A percentile compares a stretch with the other conserved stretches of the same genome.
phyloP scores from a whole-genome alignment of 768 basidiomycete species.

The Clathrus columnatus region DNA sequence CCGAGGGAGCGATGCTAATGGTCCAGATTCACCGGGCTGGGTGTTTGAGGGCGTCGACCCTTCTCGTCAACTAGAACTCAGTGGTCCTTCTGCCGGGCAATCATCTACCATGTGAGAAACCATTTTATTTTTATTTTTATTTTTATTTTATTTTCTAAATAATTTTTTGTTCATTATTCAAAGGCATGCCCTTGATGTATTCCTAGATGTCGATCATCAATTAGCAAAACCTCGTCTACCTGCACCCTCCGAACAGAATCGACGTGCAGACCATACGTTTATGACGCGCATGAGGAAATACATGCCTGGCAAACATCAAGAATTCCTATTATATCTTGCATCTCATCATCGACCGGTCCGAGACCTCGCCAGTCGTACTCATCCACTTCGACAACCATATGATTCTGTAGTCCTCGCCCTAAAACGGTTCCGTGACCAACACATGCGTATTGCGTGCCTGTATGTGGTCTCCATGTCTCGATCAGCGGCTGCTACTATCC shows the following conservation, averaged over 20 bases:
- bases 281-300: slow-evolving; percentile 92
- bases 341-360: slow-evolving; percentile 53
- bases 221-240: slow-evolving; percentile 64
- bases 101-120: slow-evolving; percentile 66
- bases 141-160: slow-evolving; percentile 24
- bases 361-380: slow-evolving; percentile 46
- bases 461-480: slow-evolving; percentile 85
- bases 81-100: slow-evolving; percentile 92
- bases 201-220: slow-evolving; percentile 84
- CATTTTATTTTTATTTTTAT: slow-evolving; percentile 6
- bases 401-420: slow-evolving; percentile 70
- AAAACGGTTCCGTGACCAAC: slow-evolving; percentile 76
- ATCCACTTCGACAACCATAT: slow-evolving; percentile 63
- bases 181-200: slow-evolving; percentile 65
- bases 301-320: slow-evolving; percentile 89
- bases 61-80: slow-evolving; percentile 51
- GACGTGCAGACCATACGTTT: slow-evolving; percentile 63
- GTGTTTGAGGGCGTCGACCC: slow-evolving; percentile 69
- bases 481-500: slow-evolving; percentile 34
- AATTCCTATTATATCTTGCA: slow-evolving; percentile 67
- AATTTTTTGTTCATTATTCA: slow-evolving; percentile 2
- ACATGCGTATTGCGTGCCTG: slow-evolving; percentile 82
- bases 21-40: slow-evolving; percentile 47
- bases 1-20: slow-evolving; percentile 65
- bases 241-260: slow-evolving; percentile 55